Base-by-base conservation (phyloP, 2,329 filamentous ascomycete genomes). In the Lachnellula willkommii region DNA sequence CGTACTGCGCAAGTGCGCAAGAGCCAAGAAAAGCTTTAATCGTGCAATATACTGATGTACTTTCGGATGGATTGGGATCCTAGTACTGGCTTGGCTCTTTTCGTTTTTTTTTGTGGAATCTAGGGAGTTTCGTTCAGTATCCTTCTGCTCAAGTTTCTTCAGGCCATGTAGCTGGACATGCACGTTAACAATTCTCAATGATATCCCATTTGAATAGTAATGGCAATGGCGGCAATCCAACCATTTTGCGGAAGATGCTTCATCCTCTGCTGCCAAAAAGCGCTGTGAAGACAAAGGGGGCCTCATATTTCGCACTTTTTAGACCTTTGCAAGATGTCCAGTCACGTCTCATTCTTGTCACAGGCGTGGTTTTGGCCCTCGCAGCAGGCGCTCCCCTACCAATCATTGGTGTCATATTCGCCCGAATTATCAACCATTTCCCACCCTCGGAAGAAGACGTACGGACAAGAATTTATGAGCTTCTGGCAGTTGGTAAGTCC, bases 351-450 rank as follows among this genome's bases (percentile, higher is more conserved):
- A 65, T 73, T 45, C 63, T 78, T 32, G 55, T 72, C 48, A 65
- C 68, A 50, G 77, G 76, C 50, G 60, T 68, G 54, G 47, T 78
- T 26, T 72, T 73, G 53, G 77, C 81, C 52, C 78, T 80, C 46
- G 80, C 76, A 26, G 78, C 82, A n/a, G 83, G 83, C 47, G 75
- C 82, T 4, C 83, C 83, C 0, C 83, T 85, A 55, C 83, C 83
- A 14, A 72, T 87, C 20, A 79, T 86, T 65, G 83, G 80, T 52
- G 81, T 87, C 57, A 73, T 87, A 52, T 87, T 87, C 62, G 82
- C 83, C 54, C 73, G 84, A 68, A 77, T 87, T 5, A 75, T 87
- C 59, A 81, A 87, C 65, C 74, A 81, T 57, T 80, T 80, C 53
- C 78, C 77, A 37, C 78, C 77, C 1, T 60, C 69, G 35, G 71